Base-by-base conservation (phyloP, 345 rosid species). In the Luvunga scandens region DNA sequence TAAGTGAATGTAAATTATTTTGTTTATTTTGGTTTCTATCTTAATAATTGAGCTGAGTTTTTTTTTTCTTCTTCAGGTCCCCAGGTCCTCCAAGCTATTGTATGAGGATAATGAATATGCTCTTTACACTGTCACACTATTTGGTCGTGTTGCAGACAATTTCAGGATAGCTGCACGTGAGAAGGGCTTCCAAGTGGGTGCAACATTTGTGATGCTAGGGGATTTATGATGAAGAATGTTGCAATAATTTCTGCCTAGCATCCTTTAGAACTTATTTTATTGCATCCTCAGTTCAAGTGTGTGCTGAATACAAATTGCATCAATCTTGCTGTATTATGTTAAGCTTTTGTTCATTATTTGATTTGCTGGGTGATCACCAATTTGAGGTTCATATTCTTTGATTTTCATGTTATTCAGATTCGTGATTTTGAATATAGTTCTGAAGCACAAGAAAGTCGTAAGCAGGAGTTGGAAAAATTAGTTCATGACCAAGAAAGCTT, bases 91-190 rank as follows among this genome's bases (percentile, higher is more conserved):
- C n/a, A 97, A 92, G 92, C 84, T 82, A 79, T 87, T 97, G 86
- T 80, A 85, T 53, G 99, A 97, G 89, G 99, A 97, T 83, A 97
- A 97, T 78, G 99, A 97, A 86, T 94, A 97, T 85, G 98, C 99
- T 64, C 97, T 93, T 73, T 94, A 91, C 83, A 94, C 96, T 6
- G 98, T 93, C 38, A 86, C 89, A 30, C 93, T 97, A 75, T 97
- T 97, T 80, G 82, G 77, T n/a, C 98, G 97, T 28, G 95, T 91
- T 82, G 97, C 97, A 73, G 99, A 97, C 88, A 97, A 92, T 80
- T 97, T 90, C 84, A 91, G 91, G 86, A 86, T 85, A 16, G 81
- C 78, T 82, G 91, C 98, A 65, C 94, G 98, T 31, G 98, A 94
- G 74, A 97, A 85, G 81, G 94, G 98, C 56, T 91, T 85, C 87